A percentile compares a stretch with the other conserved stretches of the same genome.
phyloP scores from a whole-genome alignment of 2,329 filamentous ascomycete species.

The Alternaria sp. region DNA sequence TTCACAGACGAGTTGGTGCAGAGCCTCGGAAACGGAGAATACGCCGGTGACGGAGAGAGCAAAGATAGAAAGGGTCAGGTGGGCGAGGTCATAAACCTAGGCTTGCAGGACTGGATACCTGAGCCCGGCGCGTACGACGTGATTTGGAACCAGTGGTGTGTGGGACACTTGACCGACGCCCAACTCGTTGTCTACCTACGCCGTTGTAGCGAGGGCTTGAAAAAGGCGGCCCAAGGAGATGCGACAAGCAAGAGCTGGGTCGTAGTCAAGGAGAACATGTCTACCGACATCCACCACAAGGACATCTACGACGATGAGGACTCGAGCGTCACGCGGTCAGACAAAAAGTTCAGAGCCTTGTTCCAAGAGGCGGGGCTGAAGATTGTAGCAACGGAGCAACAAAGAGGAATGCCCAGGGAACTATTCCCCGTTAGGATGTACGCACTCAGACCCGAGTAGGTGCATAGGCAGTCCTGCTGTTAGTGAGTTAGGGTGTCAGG shows the following conservation, averaged over 20 bases:
- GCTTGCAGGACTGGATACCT: slow-evolving; percentile 75
- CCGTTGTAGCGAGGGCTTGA: slow-evolving; percentile 64
- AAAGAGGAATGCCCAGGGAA: slow-evolving; percentile 70
- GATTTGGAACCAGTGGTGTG: slow-evolving; percentile 91
- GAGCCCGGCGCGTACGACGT: slow-evolving; percentile 70
- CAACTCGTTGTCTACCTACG: slow-evolving; percentile 74
- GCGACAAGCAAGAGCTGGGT: slow-evolving; percentile 62
- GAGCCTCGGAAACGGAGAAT: slow-evolving; percentile 31
- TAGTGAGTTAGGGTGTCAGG: neutral
- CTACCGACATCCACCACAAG: slow-evolving; percentile 57
- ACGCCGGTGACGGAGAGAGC: slow-evolving; percentile 30
- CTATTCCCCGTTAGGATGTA: slow-evolving; percentile 81
- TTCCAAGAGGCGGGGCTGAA: slow-evolving; percentile 74
- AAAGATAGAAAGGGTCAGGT: slow-evolving; percentile 54
- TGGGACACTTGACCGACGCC: slow-evolving; percentile 79
- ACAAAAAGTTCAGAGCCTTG: slow-evolving; percentile 73
- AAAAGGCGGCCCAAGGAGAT: slow-evolving; percentile 34
- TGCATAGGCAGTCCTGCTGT: neutral
- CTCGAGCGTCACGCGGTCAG: slow-evolving; percentile 78
- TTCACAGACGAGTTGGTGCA: slow-evolving; percentile 71
- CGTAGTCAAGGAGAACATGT: slow-evolving; percentile 83
- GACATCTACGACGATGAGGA: slow-evolving; percentile 81
- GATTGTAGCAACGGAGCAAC: slow-evolving; percentile 55
- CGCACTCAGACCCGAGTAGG: slow-evolving; percentile 68
- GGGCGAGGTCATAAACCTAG: slow-evolving; percentile 74